phyloP scores from a whole-genome alignment of 2,329 filamentous ascomycete genomes.

The Trichophyton schoenleinii region DNA sequence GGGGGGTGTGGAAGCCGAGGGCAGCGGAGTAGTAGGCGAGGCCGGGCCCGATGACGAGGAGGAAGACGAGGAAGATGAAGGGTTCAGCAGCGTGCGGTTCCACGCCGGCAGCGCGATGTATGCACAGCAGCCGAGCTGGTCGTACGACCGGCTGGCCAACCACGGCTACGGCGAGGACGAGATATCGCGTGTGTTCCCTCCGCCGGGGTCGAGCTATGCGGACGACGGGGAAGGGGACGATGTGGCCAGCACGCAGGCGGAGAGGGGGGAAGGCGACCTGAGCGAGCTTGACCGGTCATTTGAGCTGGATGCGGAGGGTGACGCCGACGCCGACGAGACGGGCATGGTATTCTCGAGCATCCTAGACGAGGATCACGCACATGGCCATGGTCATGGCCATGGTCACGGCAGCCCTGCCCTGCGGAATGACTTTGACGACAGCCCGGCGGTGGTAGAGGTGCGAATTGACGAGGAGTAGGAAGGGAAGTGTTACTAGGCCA shows the following conservation, averaged over 20 bases:
- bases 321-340: not conserved
- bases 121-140: conserved; percentile 24
- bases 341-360: conserved; percentile 6
- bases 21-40: conserved; percentile 11
- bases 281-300: conserved; percentile 19
- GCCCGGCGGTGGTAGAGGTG: conserved; percentile 32
- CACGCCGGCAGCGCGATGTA: conserved; percentile 11
- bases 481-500: no score
- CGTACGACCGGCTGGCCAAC: conserved; percentile 23
- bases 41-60: not conserved
- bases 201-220: conserved; percentile 20
- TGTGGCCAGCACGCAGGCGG: conserved; percentile 29
- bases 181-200: conserved; percentile 20
- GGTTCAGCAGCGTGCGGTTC: conserved; percentile 16
- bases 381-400: no score
- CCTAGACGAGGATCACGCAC: not conserved
- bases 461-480: conserved; percentile 22
- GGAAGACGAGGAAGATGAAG: conserved; percentile 19
- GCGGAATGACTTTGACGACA: conserved; percentile 22
- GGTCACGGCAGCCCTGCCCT: conserved; percentile 11
- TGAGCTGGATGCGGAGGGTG: not conserved
- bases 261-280: conserved; percentile 23
- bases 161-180: conserved; percentile 7
- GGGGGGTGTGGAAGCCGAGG: conserved; percentile 16
- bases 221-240: conserved; percentile 26